Evolutionary conservation across 371 early-diverging fungal genomes (phyloP).

Genomic region (Rhizopus arrhizus): DNA sequence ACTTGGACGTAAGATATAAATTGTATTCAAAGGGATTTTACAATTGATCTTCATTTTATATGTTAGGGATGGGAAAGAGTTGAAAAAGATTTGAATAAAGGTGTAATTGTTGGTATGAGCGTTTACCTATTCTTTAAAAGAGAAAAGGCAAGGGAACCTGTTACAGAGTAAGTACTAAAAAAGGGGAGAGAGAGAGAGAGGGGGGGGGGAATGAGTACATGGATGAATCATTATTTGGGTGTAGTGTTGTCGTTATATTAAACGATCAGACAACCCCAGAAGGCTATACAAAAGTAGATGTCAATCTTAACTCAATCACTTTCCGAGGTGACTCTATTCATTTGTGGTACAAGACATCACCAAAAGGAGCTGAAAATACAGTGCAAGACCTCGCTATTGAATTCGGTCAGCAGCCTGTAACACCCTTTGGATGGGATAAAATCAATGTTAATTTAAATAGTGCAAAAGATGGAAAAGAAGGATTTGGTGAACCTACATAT

Average conservation of each 20-base stretch:
- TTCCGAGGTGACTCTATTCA: slow-evolving; percentile 44
- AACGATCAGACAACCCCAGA: slow-evolving; percentile 45
- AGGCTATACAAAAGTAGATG: slow-evolving; percentile 40
- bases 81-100: slow-evolving; percentile 41
- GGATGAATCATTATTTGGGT: not conserved
- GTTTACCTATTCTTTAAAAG: slow-evolving; percentile 47
- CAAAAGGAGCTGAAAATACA: slow-evolving; percentile 18
- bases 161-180: slow-evolving; percentile 38
- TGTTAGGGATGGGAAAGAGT: slow-evolving; percentile 37
- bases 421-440: slow-evolving; percentile 40
- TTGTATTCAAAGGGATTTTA: no score
- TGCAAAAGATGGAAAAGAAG: slow-evolving; percentile 26
- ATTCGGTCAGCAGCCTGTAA: slow-evolving; percentile 31
- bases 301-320: slow-evolving; percentile 35
- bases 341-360: slow-evolving; percentile 35
- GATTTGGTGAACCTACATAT: slow-evolving; percentile 44
- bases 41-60: no score
- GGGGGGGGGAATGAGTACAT: not conserved
- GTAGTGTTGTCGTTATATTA: slow-evolving; percentile 34
- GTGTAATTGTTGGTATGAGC: slow-evolving; percentile 49
- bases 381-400: slow-evolving; percentile 40
- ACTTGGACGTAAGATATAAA: slow-evolving; percentile 39
- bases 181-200: not conserved
- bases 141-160: slow-evolving; percentile 21
- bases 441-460: slow-evolving; percentile 41